phyloP scores from a whole-genome alignment of 306 rosid species.

The Cucumis hystrix region DNA sequence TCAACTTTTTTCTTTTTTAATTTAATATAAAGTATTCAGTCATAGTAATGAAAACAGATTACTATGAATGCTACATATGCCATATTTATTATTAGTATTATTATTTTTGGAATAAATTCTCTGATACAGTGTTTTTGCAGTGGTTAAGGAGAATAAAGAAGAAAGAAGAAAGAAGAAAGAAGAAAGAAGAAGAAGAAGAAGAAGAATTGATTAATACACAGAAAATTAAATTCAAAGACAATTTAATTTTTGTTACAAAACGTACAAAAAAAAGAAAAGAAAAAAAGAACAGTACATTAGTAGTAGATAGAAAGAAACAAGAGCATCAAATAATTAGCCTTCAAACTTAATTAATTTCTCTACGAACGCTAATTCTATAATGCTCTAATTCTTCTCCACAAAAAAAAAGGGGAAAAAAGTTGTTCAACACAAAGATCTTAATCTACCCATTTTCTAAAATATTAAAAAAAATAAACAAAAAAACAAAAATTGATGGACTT shows the following conservation, averaged over 20 bases:
- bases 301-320: neutral
- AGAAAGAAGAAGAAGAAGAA: neutral
- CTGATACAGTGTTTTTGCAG: neutral
- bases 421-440: neutral
- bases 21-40: neutral
- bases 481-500: constrained; percentile 3
- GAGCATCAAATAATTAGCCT: constrained; percentile 8
- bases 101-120: neutral
- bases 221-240: neutral
- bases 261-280: neutral
- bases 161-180: neutral
- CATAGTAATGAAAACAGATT: neutral
- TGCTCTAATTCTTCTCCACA: constrained; percentile 8
- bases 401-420: neutral
- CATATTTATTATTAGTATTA: neutral
- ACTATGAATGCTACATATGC: neutral
- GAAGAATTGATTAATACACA: constrained; percentile 4
- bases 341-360: neutral
- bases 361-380: neutral
- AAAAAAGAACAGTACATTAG: neutral
- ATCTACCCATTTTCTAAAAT: neutral
- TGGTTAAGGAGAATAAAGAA: neutral
- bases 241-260: neutral
- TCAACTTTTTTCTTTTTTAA: neutral
- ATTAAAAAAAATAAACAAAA: neutral